phyloP scores from a whole-genome alignment of 371 early-diverging fungal species.

The Fennellomyces sp. region DNA sequence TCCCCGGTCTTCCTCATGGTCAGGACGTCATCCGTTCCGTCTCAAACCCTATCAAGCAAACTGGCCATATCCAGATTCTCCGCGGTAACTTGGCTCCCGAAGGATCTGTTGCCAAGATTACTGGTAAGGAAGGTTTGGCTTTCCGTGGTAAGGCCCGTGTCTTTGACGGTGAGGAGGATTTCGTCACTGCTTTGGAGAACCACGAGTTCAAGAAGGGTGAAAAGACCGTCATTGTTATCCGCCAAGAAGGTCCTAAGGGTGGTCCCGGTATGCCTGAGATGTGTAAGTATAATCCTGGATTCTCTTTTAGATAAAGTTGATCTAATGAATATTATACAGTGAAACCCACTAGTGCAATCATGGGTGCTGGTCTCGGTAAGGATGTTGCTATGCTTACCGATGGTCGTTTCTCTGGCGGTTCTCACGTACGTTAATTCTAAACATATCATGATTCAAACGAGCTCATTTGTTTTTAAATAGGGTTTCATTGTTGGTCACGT shows the following conservation, averaged over 20 bases:
- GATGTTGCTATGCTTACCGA: slow-evolving; percentile 96
- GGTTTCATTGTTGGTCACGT: slow-evolving; percentile 99
- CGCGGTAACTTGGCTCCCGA: slow-evolving; percentile 95
- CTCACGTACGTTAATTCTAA: slow-evolving; percentile 66
- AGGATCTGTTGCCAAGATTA: slow-evolving; percentile 97
- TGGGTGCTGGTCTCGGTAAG: slow-evolving; percentile 98
- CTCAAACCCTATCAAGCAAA: slow-evolving; percentile 87
- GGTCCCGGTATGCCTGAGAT: slow-evolving; percentile 95
- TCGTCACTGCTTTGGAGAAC: slow-evolving; percentile 84
- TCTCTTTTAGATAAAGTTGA: neutral
- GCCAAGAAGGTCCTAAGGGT: slow-evolving; percentile 89
- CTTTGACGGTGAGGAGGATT: slow-evolving; percentile 89
- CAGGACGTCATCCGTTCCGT: slow-evolving; percentile 90
- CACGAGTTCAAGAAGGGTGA: slow-evolving; percentile 80
- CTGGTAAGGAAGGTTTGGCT: slow-evolving; percentile 93
- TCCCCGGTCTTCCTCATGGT: slow-evolving; percentile 71
- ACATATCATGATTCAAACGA: neutral
- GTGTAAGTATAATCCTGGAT: slow-evolving; percentile 39
- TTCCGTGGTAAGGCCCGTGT: slow-evolving; percentile 90
- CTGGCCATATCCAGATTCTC: slow-evolving; percentile 94
- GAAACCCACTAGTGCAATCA: slow-evolving; percentile 94
- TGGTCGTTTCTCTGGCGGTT: slow-evolving; percentile 97
- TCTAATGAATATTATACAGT: slow-evolving; percentile 56
- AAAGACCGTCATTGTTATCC: slow-evolving; percentile 74
- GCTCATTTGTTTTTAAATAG: too few species aligned